A percentile compares a stretch with the other conserved stretches of the same genome.
Evolutionary conservation across 148 eudicot species (phyloP).

Genomic region (Limonium bicolor): DNA sequence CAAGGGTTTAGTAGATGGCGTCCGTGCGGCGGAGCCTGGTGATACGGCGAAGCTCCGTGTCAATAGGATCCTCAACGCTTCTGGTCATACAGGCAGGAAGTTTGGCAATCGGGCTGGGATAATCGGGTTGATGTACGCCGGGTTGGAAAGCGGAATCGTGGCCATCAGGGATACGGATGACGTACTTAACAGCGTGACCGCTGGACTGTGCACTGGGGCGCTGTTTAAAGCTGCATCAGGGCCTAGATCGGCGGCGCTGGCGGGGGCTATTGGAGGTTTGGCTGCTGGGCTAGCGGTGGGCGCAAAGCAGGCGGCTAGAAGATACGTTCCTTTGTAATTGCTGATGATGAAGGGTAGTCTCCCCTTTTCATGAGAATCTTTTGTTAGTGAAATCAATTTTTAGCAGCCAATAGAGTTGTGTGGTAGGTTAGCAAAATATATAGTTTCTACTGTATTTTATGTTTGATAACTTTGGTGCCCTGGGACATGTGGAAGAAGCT

Average conservation of each 20-base stretch:
- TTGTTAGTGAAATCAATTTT: too few relatives aligned
- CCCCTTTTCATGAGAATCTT: too few relatives aligned
- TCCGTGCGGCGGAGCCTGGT: constrained; percentile 12
- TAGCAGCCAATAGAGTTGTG: too few relatives aligned
- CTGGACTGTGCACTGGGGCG: constrained; percentile 18
- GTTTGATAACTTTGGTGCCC: too few relatives aligned
- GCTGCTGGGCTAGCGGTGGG: constrained; percentile 10
- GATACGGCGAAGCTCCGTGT: constrained; percentile 16
- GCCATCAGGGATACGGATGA: constrained; percentile 5
- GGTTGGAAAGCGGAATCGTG: constrained; percentile 1
- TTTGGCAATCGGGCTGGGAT: constrained; percentile 11
- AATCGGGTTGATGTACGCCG: constrained; percentile 11
- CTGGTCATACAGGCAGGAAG: constrained; percentile 15
- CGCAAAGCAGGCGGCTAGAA: constrained; percentile 11
- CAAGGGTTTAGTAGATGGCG: constrained; percentile 13
- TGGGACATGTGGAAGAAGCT: too few relatives aligned
- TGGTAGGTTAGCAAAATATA: too few relatives aligned
- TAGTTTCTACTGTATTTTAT: too few relatives aligned
- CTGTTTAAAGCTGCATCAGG: constrained; percentile 11
- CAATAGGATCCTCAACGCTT: constrained; percentile 16
- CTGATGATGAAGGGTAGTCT: too few relatives aligned
- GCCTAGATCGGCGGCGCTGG: constrained; percentile 18
- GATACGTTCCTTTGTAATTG: constrained; percentile 10
- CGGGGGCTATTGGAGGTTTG: constrained; percentile 21
- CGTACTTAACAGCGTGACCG: constrained; percentile 5